Conservation (phyloP, 2,329 filamentous ascomycete species). For the Xylaria hypoxylon region DNA sequence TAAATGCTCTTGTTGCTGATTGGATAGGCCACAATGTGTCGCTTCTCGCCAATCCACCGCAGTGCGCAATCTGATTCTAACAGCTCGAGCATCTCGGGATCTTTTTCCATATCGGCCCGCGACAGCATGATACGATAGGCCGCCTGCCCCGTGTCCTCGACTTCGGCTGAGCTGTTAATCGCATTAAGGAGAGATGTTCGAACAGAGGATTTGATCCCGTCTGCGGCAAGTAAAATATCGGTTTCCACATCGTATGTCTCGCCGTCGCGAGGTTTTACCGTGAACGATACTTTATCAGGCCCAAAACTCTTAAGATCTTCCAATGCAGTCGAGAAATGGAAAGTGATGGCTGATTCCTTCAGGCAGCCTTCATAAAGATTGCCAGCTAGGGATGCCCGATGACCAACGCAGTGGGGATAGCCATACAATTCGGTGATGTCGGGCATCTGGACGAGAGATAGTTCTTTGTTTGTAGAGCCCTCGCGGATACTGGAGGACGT, state of each 20-base stretch:
- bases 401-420: constrained; percentile 83
- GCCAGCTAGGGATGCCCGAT: constrained; percentile 77
- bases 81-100: constrained; percentile 75
- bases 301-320: constrained; percentile 68
- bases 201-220: constrained; percentile 66
- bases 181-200: constrained; percentile 66
- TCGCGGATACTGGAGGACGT: constrained; percentile 80
- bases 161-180: constrained; percentile 63
- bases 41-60: constrained; percentile 79
- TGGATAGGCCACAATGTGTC: constrained; percentile 83
- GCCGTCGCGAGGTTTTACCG: constrained; percentile 66
- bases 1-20: constrained; percentile 74
- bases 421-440: constrained; percentile 76
- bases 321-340: constrained; percentile 73
- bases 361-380: constrained; percentile 78
- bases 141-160: constrained; percentile 78
- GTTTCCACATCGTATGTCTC: constrained; percentile 65
- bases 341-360: constrained; percentile 70
- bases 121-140: constrained; percentile 83
- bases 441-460: constrained; percentile 76
- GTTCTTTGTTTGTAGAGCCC: constrained; percentile 75
- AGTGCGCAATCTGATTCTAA: constrained; percentile 75
- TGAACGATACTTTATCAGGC: constrained; percentile 67
- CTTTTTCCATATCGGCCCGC: constrained; percentile 72
- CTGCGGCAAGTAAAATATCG: constrained; percentile 65